Conservation (phyloP, 306 rosid species). For the Inga oerstediana region DNA sequence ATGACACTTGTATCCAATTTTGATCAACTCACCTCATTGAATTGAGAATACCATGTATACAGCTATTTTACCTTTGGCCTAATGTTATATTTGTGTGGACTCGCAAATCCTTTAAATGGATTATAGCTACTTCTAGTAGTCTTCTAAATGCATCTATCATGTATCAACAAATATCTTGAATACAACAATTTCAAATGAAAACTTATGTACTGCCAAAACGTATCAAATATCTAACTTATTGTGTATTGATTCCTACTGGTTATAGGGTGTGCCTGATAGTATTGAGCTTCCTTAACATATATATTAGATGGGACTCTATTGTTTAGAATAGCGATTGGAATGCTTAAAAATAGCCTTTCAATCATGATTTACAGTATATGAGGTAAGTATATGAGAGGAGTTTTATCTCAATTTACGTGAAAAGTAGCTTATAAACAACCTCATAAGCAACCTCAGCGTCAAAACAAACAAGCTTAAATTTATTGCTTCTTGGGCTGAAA, state of each 20-base stretch:
- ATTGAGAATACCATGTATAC: neutral
- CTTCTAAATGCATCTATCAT: slow-evolving; percentile 5
- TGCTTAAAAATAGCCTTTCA: too few species aligned
- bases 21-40: neutral
- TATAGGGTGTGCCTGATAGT: neutral
- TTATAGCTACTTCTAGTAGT: slow-evolving; percentile 4
- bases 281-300: slow-evolving; percentile 1
- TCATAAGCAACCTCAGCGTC: too few species aligned
- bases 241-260: slow-evolving; percentile 9
- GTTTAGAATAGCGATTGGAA: too few species aligned
- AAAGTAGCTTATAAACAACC: too few species aligned
- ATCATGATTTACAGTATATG: too few species aligned
- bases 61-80: neutral
- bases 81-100: neutral
- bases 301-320: neutral
- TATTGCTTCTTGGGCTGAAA: slow-evolving; percentile 24
- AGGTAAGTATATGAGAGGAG: too few species aligned
- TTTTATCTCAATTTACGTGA: too few species aligned
- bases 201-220: neutral
- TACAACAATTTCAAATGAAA: neutral
- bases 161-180: slow-evolving; percentile 23
- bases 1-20: slow-evolving; percentile 16
- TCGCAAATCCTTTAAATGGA: neutral
- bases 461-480: neutral
- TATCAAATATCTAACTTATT: neutral